Base-by-base conservation (phyloP, 306 rosid species). In the Dryas octopetala region DNA sequence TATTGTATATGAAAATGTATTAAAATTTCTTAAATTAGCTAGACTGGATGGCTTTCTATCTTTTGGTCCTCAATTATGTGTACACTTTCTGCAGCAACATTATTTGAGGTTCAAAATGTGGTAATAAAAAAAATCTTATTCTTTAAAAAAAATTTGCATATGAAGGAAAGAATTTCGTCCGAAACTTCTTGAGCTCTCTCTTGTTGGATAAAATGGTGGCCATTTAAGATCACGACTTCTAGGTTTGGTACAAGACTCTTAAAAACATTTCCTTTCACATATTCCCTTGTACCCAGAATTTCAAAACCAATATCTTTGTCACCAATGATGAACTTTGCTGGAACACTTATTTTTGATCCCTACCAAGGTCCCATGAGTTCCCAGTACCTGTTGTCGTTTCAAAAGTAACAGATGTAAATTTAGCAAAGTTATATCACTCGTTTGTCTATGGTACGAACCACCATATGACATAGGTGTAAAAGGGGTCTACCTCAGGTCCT, bases 1-100 rank as follows among this genome's bases (percentile, higher is more conserved):
- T 79, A 76, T 92, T 85, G 97, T 90, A 70, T 90, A 95, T 61
- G 97, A 95, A 83, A 92, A 96, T 80, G 89, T 88, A 80, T 68
- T 89, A 52, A 89, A 85, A 67, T 85, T 92, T 74, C 85, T 96
- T 61, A 90, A 92, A 81, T 62, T n/a, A 17, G 71, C 85, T 6
- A 84, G 81, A 82, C 84, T 79, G 77, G 87, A 76, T 19, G 91
- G 87, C 58, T 89, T 19, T 54, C 46, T 76, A 23, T 14, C 48
- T 72, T 38, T 28, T 32, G 17, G 41, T 9, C 16, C 49, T 43
- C 15, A 17, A 7, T 62, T 47, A 6, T 73, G 0, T 49, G 58
- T 54, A 51, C 52, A 66, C 54, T 60, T 81, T 70, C 9, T 72
- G 53, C 32, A 17, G 41, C 48, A 46, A 32, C 41, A 50, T 49